These are phyloP conservation scores for Schizothecium vesticola DNA, from an alignment of 495 filamentous ascomycete genomes.

Conservation along the genomic window DNA sequence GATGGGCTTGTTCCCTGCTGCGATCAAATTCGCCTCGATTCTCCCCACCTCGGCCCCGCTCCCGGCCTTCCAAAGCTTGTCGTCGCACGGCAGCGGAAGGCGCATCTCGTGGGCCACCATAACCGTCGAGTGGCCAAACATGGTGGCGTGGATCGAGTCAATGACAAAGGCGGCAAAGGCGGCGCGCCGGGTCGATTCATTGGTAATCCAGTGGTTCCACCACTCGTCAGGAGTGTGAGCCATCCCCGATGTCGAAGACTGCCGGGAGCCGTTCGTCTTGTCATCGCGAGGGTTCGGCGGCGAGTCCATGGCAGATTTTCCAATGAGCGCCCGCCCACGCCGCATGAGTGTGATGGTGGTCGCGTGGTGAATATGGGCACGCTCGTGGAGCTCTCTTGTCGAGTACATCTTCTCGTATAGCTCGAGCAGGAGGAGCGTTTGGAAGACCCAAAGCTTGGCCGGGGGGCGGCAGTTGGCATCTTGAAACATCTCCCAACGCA, in stretches of 20 bases:
- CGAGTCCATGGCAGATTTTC: constrained; percentile 80
- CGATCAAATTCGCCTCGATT: constrained; percentile 75
- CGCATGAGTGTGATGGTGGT: constrained; percentile 95
- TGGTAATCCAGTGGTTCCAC: constrained; percentile 96
- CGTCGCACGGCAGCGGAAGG: constrained; percentile 87
- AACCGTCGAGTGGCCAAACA: constrained; percentile 96
- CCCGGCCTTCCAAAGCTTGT: constrained; percentile 87
- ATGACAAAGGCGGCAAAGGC: constrained; percentile 95
- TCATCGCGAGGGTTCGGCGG: constrained; percentile 75
- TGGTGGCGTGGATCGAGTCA: constrained; percentile 93
- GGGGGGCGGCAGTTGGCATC: constrained; percentile 88
- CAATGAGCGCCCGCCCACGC: constrained; percentile 84
- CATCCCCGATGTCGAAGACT: constrained; percentile 53
- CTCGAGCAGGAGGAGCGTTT: constrained; percentile 83
- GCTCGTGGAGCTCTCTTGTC: constrained; percentile 83
- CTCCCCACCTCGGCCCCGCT: constrained; percentile 83
- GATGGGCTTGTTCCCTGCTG: constrained; percentile 77
- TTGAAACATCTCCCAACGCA: constrained; percentile 90
- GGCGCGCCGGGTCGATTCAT: constrained; percentile 81
- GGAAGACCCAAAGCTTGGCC: constrained; percentile 96
- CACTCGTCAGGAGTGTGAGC: constrained; percentile 74
- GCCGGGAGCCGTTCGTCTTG: constrained; percentile 52
- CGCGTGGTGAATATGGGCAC: constrained; percentile 95
- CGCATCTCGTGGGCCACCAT: constrained; percentile 98
- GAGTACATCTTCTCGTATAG: constrained; percentile 97